A percentile compares a stretch with the other conserved stretches of the same genome.
Conservation (phyloP, 2,329 filamentous ascomycete species). For the Sclerotiophoma versabilis region DNA sequence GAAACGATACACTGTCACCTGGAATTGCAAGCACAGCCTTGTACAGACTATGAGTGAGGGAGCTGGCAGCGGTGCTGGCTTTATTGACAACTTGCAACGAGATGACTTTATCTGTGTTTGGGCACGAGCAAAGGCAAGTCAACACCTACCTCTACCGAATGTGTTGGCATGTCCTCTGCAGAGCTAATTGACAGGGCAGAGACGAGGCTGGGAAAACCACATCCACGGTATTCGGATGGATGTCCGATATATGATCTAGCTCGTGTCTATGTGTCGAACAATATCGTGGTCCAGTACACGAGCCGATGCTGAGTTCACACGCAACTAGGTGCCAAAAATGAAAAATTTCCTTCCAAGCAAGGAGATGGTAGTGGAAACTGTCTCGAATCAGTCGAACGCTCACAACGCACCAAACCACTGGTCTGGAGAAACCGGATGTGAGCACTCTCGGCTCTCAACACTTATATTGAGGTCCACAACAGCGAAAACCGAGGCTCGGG, state of each 20-base stretch:
- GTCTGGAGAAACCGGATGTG: background rate
- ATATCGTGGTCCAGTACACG: background rate
- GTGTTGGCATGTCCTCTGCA: background rate
- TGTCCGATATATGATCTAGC: conserved; percentile 21
- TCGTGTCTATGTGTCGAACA: background rate
- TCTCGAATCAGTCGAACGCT: background rate
- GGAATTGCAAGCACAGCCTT: conserved; percentile 17
- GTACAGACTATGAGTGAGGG: conserved; percentile 16
- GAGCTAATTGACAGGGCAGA: conserved; percentile 10
- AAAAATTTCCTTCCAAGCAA: background rate
- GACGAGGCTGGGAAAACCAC: conserved; percentile 28
- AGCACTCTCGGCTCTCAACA: conserved; percentile 11
- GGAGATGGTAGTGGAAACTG: background rate
- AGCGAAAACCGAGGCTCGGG: conserved; percentile 3
- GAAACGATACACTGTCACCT: conserved; percentile 22
- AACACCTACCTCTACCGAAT: background rate
- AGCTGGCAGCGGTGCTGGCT: conserved; percentile 22
- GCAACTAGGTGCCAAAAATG: background rate
- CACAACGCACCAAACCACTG: background rate
- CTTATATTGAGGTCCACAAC: conserved; percentile 1
- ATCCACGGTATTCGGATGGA: conserved; percentile 22
- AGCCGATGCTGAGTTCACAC: background rate
- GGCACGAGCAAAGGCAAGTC: conserved; percentile 31
- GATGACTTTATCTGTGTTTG: conserved; percentile 28
- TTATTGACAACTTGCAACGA: conserved; percentile 21